phyloP scores from a whole-genome alignment of 1,139 yeast species.

The Hansenula lynferdii region DNA sequence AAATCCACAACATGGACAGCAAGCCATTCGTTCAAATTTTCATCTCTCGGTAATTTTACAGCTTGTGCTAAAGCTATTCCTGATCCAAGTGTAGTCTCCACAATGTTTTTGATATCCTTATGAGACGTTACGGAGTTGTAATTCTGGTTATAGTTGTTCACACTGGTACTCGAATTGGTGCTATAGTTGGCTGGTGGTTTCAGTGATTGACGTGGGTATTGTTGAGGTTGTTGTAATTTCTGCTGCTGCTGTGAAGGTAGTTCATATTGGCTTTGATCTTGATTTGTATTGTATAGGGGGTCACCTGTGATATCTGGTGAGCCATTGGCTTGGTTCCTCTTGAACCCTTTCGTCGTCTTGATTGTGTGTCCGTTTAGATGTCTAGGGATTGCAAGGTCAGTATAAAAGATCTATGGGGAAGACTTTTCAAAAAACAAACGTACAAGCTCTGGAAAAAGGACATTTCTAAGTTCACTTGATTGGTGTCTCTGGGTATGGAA shows the following conservation, averaged over 20 bases:
- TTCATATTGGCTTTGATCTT: too few species aligned
- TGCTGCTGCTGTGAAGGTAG: too few species aligned
- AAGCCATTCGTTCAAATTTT: constrained; percentile 89
- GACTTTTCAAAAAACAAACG: constrained; percentile 8
- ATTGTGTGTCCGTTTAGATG: constrained; percentile 43
- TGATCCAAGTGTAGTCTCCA: constrained; percentile 92
- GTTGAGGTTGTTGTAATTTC: not conserved
- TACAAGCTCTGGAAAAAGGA: constrained; percentile 52
- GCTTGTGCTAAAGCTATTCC: constrained; percentile 90
- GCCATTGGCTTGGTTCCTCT: constrained; percentile 18
- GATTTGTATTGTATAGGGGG: constrained; percentile 25
- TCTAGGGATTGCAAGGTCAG: constrained; percentile 8
- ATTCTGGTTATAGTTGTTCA: constrained; percentile 17
- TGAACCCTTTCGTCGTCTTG: constrained; percentile 51
- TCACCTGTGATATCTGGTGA: not conserved
- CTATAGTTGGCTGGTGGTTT: not conserved
- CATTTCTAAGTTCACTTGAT: too few species aligned
- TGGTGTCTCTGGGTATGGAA: not conserved
- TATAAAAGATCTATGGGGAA: not conserved
- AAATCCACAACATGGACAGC: constrained; percentile 92
- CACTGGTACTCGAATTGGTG: not conserved
- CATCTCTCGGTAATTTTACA: constrained; percentile 90
- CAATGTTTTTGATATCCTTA: constrained; percentile 72
- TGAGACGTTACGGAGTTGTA: constrained; percentile 50
- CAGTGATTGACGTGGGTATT: constrained; percentile 12